Evolutionary conservation across 169 alveolate species (phyloP), one percentile per base, ranked within the genome.

Genomic region (Eimeria necatrix): DNA sequence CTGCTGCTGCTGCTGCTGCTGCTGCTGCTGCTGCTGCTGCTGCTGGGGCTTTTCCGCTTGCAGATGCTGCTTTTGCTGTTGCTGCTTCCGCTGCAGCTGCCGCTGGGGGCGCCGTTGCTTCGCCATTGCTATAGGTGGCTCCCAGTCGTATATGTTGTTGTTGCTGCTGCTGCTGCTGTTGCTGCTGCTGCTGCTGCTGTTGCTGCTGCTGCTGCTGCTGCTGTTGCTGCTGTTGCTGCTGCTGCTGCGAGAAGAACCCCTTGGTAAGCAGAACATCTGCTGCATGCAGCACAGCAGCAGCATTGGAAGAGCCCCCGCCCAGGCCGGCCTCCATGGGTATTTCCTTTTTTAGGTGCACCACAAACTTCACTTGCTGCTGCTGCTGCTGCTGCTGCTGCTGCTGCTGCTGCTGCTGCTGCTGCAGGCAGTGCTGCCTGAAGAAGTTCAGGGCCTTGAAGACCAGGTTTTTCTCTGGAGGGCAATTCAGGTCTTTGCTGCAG

Each of bases 221-320:
- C n/a, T n/a, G n/a, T n/a, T n/a, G n/a, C n/a, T n/a, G n/a, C n/a
- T n/a, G n/a, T 14, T 56, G 64, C 64, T 56, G 64, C 14, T 8
- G 64, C 14, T 56, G 20, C 64, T 56, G 64, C 64, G 64, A 56
- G 64, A 56, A 56, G 64, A 9, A 14, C 8, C 64, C 64, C 64
- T 56, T 56, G 8, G 64, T 56, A 14, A 56, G 64, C 53, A 91
- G 90, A 4, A 68, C 48, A 41, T 48, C 22, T 5, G 95, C 95
- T 12, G 95, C 95, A 46, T 48, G 46, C 16, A 91, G 89, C 48
- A 71, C 88, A 12, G 95, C 32, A 22, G 95, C 95, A 53, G 90
- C 95, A 49, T 91, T 91, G 48, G 86, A 64, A 3, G 90, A 71
- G 68, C 88, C 95, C 41, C 95, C 95, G 51, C 95, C 95, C 53